A percentile compares a stretch with the other conserved stretches of the same genome.
Evolutionary conservation across 306 rosid genomes (phyloP).

Genomic region (Calophaca sinica): DNA sequence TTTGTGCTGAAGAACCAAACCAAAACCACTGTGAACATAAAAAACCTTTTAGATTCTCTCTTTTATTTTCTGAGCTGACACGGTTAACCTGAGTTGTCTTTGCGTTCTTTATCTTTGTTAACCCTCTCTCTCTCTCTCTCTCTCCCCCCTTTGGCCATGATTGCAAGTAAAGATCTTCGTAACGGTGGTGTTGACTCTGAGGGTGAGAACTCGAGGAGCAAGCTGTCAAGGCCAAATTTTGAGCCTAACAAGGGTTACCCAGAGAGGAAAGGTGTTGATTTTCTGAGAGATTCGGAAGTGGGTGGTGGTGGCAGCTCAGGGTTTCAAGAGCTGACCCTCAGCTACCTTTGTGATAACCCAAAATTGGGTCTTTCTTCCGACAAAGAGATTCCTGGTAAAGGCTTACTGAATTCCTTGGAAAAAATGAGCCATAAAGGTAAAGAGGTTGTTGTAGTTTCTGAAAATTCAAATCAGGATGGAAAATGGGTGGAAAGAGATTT

Average conservation of each 20-base stretch:
- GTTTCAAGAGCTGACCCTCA: slow-evolving; percentile 83
- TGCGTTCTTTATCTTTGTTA: slow-evolving; percentile 28
- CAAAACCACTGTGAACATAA: neutral
- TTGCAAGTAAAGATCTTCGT: slow-evolving; percentile 64
- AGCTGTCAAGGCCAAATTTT: slow-evolving; percentile 64
- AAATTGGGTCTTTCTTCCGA: slow-evolving; percentile 51
- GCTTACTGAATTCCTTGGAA: slow-evolving; percentile 58
- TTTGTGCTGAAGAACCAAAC: slow-evolving; percentile 36
- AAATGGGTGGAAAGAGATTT: slow-evolving; percentile 97
- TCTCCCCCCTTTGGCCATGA: slow-evolving; percentile 54
- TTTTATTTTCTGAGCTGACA: slow-evolving; percentile 51
- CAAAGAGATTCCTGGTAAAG: slow-evolving; percentile 61
- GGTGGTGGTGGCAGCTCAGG: slow-evolving; percentile 52
- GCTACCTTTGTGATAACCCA: slow-evolving; percentile 80
- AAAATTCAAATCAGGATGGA: slow-evolving; percentile 63
- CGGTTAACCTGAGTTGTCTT: neutral
- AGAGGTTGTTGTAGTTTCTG: slow-evolving; percentile 58
- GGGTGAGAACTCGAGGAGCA: slow-evolving; percentile 87
- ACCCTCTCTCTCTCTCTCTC: slow-evolving; percentile 1
- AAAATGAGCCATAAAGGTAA: slow-evolving; percentile 71
- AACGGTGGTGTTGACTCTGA: slow-evolving; percentile 57
- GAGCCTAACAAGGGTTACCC: slow-evolving; percentile 50
- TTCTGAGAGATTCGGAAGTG: slow-evolving; percentile 54
- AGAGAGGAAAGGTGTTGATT: slow-evolving; percentile 55
- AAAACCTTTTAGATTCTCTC: slow-evolving; percentile 36